Base-by-base conservation (phyloP, 2,329 filamentous ascomycete species). In the Nothopassalora personata region DNA sequence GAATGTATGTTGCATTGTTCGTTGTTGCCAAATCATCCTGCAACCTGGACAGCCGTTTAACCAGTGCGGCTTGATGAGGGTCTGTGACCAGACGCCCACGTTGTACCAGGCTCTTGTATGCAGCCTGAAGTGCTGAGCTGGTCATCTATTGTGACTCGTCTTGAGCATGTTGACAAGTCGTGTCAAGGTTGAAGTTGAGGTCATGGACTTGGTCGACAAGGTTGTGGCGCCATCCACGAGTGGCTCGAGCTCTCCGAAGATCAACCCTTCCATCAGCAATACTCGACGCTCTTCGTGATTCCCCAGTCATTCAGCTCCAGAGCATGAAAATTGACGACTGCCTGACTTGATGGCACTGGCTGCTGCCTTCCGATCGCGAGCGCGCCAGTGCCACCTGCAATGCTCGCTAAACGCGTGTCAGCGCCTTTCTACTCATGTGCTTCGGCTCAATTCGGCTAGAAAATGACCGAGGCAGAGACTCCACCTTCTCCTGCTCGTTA, bases 31-130 rank as follows among this genome's bases (percentile, higher is more conserved):
- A 62, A 34, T 62, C 64, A 36, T 59, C 53, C 60, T 68, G 66
- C 2, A 69, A 63, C 1, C 34, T 51, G 5, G 64, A 58, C 5
- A 69, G 64, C 23, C 67, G 65, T 4, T 57, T 53, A 9, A 68
- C 60, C 19, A 68, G 57, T 9, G 64, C 60, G 47, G 61, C 45
- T 61, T 68, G 67, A 34, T 62, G 57, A 19, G 57, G 47, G 30
- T 67, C 65, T 23, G 62, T 33, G 15, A 53, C 49, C n/a, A 68
- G 60, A 27, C 66, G 60, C 27, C 53, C 59, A 11, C 60, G 53
- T 15, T 56, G 54, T 15, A 68, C 39, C 11, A 68, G 63, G 53
- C 53, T 49, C 39, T 63, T 60, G 58, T 68, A 68, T 47, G 65
- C 65, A 34, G 58, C 58, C 54, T 65, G 60, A 11, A 67, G 59